phyloP scores from a whole-genome alignment of 306 rosid genomes.

The Cucurbita ficifolia region DNA sequence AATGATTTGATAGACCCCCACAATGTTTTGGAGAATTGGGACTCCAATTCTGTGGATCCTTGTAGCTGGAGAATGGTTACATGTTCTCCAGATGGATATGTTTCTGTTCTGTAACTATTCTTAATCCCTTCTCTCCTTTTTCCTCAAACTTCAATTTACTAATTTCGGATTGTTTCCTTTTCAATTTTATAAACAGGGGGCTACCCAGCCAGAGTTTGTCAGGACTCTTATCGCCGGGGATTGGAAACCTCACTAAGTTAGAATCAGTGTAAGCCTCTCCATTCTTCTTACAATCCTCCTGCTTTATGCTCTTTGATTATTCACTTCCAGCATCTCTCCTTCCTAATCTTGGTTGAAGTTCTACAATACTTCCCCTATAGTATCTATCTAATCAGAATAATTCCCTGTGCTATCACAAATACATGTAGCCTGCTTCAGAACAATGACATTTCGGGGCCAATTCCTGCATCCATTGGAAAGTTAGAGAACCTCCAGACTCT shows the following conservation, averaged over 20 bases:
- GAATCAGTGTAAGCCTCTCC: slow-evolving; percentile 68
- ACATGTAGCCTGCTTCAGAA: slow-evolving; percentile 78
- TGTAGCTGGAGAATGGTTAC: slow-evolving; percentile 99
- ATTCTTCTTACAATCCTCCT: neutral
- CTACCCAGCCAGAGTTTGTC: slow-evolving; percentile 94
- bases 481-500: slow-evolving; percentile 82
- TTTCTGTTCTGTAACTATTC: slow-evolving; percentile 71
- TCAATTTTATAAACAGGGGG: slow-evolving; percentile 40
- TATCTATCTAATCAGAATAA: neutral
- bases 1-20: slow-evolving; percentile 61
- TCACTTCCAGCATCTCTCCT: neutral
- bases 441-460: slow-evolving; percentile 68
- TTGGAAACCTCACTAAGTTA: slow-evolving; percentile 75
- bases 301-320: neutral
- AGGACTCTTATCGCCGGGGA: slow-evolving; percentile 64
- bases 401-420: neutral
- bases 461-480: slow-evolving; percentile 66
- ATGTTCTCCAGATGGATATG: slow-evolving; percentile 72
- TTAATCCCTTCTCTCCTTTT: neutral
- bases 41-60: slow-evolving; percentile 87
- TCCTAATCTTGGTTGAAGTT: neutral
- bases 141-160: neutral
- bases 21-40: slow-evolving; percentile 92
- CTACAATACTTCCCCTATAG: neutral
- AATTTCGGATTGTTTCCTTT: neutral